Evolutionary conservation across 116 monocot species (phyloP), one percentile per base, ranked within the genome.

Genomic region (Zostera marina): DNA sequence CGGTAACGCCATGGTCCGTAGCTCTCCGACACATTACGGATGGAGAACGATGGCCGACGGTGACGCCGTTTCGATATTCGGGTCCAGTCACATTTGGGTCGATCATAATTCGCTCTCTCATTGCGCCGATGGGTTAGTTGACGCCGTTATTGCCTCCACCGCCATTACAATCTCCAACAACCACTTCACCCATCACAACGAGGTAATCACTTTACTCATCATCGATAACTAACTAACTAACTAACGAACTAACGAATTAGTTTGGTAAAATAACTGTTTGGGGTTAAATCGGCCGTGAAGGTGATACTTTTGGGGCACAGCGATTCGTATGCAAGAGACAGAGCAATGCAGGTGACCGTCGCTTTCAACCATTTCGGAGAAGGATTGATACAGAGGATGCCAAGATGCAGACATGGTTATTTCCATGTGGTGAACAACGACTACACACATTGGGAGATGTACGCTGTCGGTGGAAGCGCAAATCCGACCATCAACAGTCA

Each of bases 281-380:
- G n/a, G n/a, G n/a, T n/a, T n/a, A n/a, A n/a, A n/a, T n/a, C n/a
- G n/a, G n/a, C n/a, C n/a, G n/a, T 32, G 32, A 32, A 70, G 70
- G 70, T 70, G 49, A 70, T 70, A 15, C 38, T 70, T 40, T 47
- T 70, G 48, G 70, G 70, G 8, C 70, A 70, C 19, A 73, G 73
- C 47, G 78, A 85, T 43, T 42, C 63, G 8, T 60, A 64, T 43
- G 13, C 23, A 6, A 39, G 66, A 60, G 85, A 85, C 64, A 44
- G 62, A 16, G 40, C 24, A 12, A 81, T 85, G 85, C 85, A 85
- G 72, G 58, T 85, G 10, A 92, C 91, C 52, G 83, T 92, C 23
- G 86, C 91, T 4, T 92, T 82, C 62, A 91, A 91, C 64, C 91
- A 85, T 73, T 91, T 91, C 45, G 91, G 91, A 11, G 86, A 85